Conservation (phyloP, 352 stramenopile species). For the Halophytophthora polymorphica region DNA sequence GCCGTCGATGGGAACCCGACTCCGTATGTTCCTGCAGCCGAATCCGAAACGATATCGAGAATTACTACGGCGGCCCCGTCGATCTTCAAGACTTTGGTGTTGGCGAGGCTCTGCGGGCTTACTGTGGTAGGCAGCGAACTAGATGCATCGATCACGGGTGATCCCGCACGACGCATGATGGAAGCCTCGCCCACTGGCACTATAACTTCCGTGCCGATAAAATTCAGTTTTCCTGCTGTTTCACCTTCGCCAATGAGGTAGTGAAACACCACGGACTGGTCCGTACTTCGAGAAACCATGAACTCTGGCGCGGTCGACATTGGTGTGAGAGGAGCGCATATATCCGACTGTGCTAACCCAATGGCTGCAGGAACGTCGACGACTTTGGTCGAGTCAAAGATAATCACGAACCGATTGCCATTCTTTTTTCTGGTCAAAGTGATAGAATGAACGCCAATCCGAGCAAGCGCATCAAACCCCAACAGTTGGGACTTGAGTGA, state of each 20-base stretch:
- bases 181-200: slow-evolving; percentile 16
- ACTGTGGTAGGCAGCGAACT: slow-evolving; percentile 27
- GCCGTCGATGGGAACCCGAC: slow-evolving; percentile 51
- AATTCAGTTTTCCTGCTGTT: slow-evolving; percentile 23
- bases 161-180: slow-evolving; percentile 32
- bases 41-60: slow-evolving; percentile 43
- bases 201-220: slow-evolving; percentile 20
- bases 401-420: slow-evolving; percentile 49
- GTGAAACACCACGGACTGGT: slow-evolving; percentile 55
- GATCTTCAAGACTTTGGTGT: slow-evolving; percentile 37
- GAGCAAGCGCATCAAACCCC: slow-evolving; percentile 28
- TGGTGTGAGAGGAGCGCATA: slow-evolving; percentile 52
- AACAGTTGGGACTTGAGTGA: slow-evolving; percentile 54
- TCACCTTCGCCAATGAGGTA: slow-evolving; percentile 45
- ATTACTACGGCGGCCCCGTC: slow-evolving; percentile 45
- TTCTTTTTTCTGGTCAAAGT: slow-evolving; percentile 42
- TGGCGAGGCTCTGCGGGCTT: slow-evolving; percentile 19
- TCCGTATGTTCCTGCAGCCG: slow-evolving; percentile 47
- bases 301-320: slow-evolving; percentile 27
- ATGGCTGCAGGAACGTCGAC: slow-evolving; percentile 42
- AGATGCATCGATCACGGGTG: slow-evolving; percentile 30
- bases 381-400: slow-evolving; percentile 48
- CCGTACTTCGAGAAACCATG: slow-evolving; percentile 34
- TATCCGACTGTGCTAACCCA: slow-evolving; percentile 34
- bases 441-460: slow-evolving; percentile 58